Conservation (phyloP, 257 asterid genomes). For the Gentiana straminea region DNA sequence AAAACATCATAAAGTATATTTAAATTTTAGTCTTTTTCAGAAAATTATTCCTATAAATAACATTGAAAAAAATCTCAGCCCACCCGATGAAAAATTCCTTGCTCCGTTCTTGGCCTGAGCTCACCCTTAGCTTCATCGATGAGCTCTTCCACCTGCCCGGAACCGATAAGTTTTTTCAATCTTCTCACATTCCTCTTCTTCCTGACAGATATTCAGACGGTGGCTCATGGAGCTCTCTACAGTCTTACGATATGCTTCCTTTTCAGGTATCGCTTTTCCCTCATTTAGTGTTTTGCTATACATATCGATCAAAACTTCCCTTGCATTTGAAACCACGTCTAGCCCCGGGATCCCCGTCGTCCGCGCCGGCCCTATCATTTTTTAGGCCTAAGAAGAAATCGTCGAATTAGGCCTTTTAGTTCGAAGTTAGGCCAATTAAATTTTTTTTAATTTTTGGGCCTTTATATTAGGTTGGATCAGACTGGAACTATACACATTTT, state of each 20-base stretch:
- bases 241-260: conserved; percentile 88
- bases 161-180: conserved; percentile 80
- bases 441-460: no score
- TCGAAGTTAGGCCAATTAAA: no score
- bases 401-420: no score
- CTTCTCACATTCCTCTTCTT: conserved; percentile 81
- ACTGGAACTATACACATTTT: no score
- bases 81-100: no score
- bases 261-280: conserved; percentile 90
- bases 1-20: no score
- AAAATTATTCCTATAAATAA: no score
- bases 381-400: no score
- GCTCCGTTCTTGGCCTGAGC: conserved; percentile 47
- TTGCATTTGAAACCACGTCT: conserved; percentile 91
- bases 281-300: conserved; percentile 89
- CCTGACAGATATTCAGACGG: conserved; percentile 71
- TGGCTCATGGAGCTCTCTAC: conserved; percentile 94
- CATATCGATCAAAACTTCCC: conserved; percentile 74
- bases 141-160: conserved; percentile 97
- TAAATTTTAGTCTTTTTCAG: no score
- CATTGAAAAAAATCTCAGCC: no score
- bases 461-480: no score
- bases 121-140: conserved; percentile 95
- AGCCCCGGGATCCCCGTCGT: conserved; percentile 97
- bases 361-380: not conserved